These are phyloP conservation scores for Xylariaceae sp. DNA, from an alignment of 2,329 filamentous ascomycete species.

Conservation along the genomic window DNA sequence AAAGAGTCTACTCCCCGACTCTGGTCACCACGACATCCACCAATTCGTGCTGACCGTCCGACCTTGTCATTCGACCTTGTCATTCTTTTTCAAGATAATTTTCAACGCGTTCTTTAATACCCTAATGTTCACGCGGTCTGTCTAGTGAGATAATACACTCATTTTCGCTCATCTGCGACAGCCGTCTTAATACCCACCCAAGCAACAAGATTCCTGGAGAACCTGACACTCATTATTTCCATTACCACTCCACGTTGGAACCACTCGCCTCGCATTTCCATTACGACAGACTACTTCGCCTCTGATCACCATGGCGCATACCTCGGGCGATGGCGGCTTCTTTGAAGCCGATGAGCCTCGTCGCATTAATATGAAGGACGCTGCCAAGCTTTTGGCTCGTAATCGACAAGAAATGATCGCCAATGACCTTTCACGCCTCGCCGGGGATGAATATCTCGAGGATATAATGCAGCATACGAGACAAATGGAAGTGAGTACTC, in stretches of 20 bases:
- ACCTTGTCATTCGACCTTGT: constrained; percentile 41
- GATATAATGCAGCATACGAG: constrained; percentile 93
- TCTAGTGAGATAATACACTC: constrained; percentile 43
- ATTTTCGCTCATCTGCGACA: constrained; percentile 36
- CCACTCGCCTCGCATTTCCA: constrained; percentile 31
- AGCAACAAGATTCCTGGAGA: constrained; percentile 49
- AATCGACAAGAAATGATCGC: constrained; percentile 84
- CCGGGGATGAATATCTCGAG: constrained; percentile 86
- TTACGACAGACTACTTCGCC: constrained; percentile 19
- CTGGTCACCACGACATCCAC: constrained; percentile 31
- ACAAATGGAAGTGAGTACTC: constrained; percentile 73
- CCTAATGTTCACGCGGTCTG: constrained; percentile 49
- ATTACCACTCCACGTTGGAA: constrained; percentile 28
- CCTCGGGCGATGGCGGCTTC: constrained; percentile 45
- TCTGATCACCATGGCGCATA: constrained; percentile 45
- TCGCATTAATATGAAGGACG: constrained; percentile 67
- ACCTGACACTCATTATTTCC: constrained; percentile 47
- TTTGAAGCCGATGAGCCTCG: constrained; percentile 53
- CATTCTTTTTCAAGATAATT: constrained; percentile 48
- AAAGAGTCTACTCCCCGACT: constrained; percentile 45
- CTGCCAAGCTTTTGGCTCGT: constrained; percentile 71
- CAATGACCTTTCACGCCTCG: constrained; percentile 79
- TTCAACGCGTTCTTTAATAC: constrained; percentile 58
- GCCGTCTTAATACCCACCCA: constrained; percentile 37
- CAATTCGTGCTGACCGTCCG: constrained; percentile 41